phyloP scores from a whole-genome alignment of 164 flowering plant species.

The Berberis thunbergii region DNA sequence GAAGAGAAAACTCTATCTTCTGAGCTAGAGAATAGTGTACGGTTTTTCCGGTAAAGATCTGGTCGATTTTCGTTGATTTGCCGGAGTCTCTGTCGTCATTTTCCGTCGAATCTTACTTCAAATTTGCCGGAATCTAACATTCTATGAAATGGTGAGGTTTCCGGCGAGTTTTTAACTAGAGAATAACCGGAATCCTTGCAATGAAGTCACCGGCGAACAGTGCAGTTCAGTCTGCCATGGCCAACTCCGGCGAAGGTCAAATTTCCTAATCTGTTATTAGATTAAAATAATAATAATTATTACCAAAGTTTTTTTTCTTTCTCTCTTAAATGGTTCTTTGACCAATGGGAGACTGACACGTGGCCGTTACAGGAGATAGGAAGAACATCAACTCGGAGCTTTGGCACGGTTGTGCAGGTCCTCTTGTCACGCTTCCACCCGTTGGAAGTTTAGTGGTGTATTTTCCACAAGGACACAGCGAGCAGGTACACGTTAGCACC shows the following conservation, averaged over 20 bases:
- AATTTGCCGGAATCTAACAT: not conserved
- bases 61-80: not conserved
- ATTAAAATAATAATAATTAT: not conserved
- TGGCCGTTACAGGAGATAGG: slow-evolving; percentile 45
- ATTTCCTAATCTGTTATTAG: not conserved
- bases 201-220: slow-evolving; percentile 49
- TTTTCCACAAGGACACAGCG: slow-evolving; percentile 94
- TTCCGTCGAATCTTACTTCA: not conserved
- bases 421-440: slow-evolving; percentile 69
- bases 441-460: slow-evolving; percentile 80
- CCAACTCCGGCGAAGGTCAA: slow-evolving; percentile 41
- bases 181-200: slow-evolving; percentile 5
- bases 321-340: slow-evolving; percentile 2
- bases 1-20: too few relatives aligned
- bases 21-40: too few relatives aligned
- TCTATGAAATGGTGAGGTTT: slow-evolving; percentile 6
- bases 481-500: slow-evolving; percentile 42
- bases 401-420: slow-evolving; percentile 96
- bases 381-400: slow-evolving; percentile 80
- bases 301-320: not conserved
- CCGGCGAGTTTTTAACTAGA: not conserved
- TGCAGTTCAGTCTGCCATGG: slow-evolving; percentile 24
- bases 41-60: not conserved
- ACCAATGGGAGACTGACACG: slow-evolving; percentile 17
- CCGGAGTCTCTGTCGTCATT: too few relatives aligned